Evolutionary conservation across 768 basidiomycete genomes (phyloP), one percentile per base, ranked within the genome.

Genomic region (Gyrodon lividus): DNA sequence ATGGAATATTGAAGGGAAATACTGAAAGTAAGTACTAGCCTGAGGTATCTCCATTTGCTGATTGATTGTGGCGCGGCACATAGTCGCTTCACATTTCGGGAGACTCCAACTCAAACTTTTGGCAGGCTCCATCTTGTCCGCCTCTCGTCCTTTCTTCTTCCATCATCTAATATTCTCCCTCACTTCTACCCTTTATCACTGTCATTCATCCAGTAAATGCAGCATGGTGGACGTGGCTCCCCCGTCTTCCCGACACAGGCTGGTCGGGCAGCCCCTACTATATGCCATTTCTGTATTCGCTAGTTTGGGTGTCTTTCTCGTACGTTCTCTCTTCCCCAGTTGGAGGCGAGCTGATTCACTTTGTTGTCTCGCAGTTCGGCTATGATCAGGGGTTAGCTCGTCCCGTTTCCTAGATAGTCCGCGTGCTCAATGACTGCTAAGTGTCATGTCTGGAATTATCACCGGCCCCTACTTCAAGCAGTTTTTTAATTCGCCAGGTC

Each of bases 401-500:
- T 54, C 52, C 42, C 43, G 55, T 59, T 58, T 46, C 43, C 39
- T 48, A 42, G 4, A 19, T 40, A 35, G 19, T 28, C 12, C n/a
- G 12, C 46, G 48, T 45, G 38, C 58, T 58, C 24, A 59, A 34
- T 24, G 17, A 10, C 20, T 33, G 7, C 19, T 19, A 63, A 91
- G 90, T 54, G 89, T 92, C 66, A 92, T 92, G 86, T 87, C 86
- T 57, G 93, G 93, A 24, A 84, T 97, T 58, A 95, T 98, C 69
- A 97, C 87, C 23, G 87, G 87, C 0, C 87, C 87, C 19, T 79
- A 91, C 68, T 92, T 92, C 70, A 81, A 76, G 58, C 80, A 84
- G 48, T 95, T 81, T 71, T 95, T 98, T 75, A 73, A 89, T 53
- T 78, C 84, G 17, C 94, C 92, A 16, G 78, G 79, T 14, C 76